Evolutionary conservation across 192 early-diverging fungal genomes (phyloP), one percentile per base, ranked within the genome.

Genomic region (Rhizophagus prolifer): DNA sequence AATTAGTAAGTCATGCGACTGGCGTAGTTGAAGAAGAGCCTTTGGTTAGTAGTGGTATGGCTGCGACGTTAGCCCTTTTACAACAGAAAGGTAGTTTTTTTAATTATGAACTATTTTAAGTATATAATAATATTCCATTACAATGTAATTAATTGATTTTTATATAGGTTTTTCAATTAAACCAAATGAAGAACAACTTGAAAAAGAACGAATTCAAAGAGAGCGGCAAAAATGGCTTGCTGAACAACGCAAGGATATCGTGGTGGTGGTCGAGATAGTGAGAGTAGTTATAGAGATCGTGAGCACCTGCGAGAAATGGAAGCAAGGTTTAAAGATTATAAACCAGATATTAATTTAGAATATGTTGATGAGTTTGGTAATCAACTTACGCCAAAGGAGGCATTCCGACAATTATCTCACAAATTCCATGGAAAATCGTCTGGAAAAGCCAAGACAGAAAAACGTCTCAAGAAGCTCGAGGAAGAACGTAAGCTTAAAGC

Each of bases 361-460:
- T 97, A 99, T 79, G 87, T 90, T n/a, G 96, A 99, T 81, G 94
- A 94, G 62, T 87, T 87, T 41, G 97, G 97, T 10, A 86, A 92
- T 71, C 80, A 87, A 38, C 79, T 99, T 81, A 91, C 85, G 19
- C 88, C 91, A 36, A 97, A 97, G 80, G 96, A 99, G 79, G 97
- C 97, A 1, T 99, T 94, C 83, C 88, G 93, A 74, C 89, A 90
- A 73, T 81, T 95, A 38, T 95, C 95, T 47, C 96, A 99, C 63
- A 95, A 93, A 64, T 99, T 99, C 89, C 97, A 99, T 79, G 97
- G 97, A 19, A 94, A 95, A 72, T 88, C 89, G 9, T 93, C 92
- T 46, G 97, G 97, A 44, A 97, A 97, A 79, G 89, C 90, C 81
- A 99, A 99, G 88, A 95, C 93, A 9, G 97, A 99, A 75, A 96